Evolutionary conservation across 73 alveolate genomes (phyloP), one percentile per base, ranked within the genome.

Genomic region (Stentor roeselii): DNA sequence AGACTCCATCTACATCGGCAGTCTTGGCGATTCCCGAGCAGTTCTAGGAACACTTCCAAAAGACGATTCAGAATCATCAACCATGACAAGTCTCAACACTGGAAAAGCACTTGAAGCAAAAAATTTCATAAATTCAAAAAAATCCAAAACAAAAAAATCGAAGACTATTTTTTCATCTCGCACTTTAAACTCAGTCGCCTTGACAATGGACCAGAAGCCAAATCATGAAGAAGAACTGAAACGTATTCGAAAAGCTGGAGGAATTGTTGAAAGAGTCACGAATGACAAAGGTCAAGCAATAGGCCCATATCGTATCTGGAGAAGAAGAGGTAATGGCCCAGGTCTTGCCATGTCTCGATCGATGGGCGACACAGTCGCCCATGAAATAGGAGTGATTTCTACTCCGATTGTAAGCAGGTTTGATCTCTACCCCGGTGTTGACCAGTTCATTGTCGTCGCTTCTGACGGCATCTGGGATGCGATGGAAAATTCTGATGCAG

Each of bases 301-400:
- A 35, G 85, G 90, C 3, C 92, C 92, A 35, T 87, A 38, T 60
- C 61, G 92, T 41, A 88, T 87, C 11, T 87, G 92, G 88, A 86
- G 83, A 11, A 82, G 86, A 82, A 88, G 82, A 41, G 84, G 78
- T 61, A 76, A 39, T 36, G 78, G 60, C 76, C 92, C 92, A 82
- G 92, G 92, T 3, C 38, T 87, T 6, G 90, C 92, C 1, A 87
- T 87, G 92, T 74, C 87, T 3, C 80, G 92, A n/a, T n/a, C n/a
- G n/a, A n/a, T n/a, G n/a, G n/a, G n/a, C n/a, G n/a, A n/a, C n/a
- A n/a, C n/a, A n/a, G n/a, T n/a, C n/a, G n/a, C n/a, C n/a, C n/a
- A n/a, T n/a, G n/a, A n/a, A n/a, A n/a, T n/a, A n/a, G n/a, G n/a
- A n/a, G n/a, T n/a, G n/a, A n/a, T n/a, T n/a, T n/a, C n/a, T n/a